Evolutionary conservation across 2,329 filamentous ascomycete species (phyloP).

Genomic region (Trichoderma citrinoviride): DNA sequence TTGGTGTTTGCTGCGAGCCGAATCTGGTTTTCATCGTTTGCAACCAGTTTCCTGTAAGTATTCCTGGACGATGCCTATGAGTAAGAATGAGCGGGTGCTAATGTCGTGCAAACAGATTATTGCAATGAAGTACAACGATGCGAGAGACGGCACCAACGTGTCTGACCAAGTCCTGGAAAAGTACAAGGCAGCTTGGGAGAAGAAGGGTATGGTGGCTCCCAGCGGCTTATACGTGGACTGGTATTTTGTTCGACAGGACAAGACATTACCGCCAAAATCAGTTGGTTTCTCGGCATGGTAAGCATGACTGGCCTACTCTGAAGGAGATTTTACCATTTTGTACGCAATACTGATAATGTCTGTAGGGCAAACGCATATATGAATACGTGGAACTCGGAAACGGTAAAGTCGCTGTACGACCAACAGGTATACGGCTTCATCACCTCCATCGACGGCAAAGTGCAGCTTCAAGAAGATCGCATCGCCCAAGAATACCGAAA

Average conservation of each 20-base stretch:
- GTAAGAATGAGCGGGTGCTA: background rate
- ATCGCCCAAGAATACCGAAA: slow-evolving; percentile 29
- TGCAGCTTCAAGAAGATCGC: slow-evolving; percentile 26
- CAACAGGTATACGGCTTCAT: slow-evolving; percentile 31
- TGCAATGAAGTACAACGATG: slow-evolving; percentile 21
- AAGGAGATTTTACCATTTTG: too few species aligned
- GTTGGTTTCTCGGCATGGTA: slow-evolving; percentile 11
- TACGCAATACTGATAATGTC: background rate
- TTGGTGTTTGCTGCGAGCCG: slow-evolving; percentile 44
- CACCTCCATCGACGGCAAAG: slow-evolving; percentile 27
- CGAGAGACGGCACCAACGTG: slow-evolving; percentile 31
- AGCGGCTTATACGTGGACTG: slow-evolving; percentile 30
- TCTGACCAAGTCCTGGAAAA: slow-evolving; percentile 35
- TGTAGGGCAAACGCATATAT: slow-evolving; percentile 35
- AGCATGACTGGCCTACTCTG: background rate
- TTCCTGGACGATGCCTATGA: background rate
- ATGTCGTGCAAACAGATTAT: background rate
- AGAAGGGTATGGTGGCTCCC: slow-evolving; percentile 28
- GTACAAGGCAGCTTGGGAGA: slow-evolving; percentile 37
- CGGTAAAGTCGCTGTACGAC: slow-evolving; percentile 30
- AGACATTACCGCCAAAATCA: background rate
- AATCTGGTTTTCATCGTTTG: slow-evolving; percentile 42
- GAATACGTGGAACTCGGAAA: slow-evolving; percentile 37
- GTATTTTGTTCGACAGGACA: slow-evolving; percentile 18
- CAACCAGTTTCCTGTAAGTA: slow-evolving; percentile 43